Evolutionary conservation across 345 rosid species (phyloP).

Genomic region (Euphorbia lathyris): DNA sequence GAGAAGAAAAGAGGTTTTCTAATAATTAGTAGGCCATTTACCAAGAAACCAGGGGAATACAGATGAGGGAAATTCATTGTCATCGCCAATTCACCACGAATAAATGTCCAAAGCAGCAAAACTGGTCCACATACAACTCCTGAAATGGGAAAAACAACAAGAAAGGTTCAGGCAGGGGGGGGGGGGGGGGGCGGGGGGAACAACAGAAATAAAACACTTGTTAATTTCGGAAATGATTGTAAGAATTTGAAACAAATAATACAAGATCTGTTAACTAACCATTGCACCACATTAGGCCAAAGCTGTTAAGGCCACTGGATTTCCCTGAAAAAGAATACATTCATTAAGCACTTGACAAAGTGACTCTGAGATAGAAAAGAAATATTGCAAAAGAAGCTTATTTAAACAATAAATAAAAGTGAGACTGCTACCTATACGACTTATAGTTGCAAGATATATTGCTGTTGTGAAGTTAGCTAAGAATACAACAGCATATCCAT

Average conservation of each 20-base stretch:
- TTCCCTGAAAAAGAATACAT: conserved; percentile 56
- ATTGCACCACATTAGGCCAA: conserved; percentile 99
- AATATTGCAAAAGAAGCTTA: conserved; percentile 5
- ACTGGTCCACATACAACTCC: conserved; percentile 82
- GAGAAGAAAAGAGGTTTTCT: neutral
- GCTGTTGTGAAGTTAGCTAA: conserved; percentile 86
- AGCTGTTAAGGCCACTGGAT: conserved; percentile 95
- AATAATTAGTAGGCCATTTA: conserved; percentile 24
- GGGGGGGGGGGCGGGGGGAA: neutral
- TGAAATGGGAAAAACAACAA: conserved; percentile 31
- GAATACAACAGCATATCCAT: conserved; percentile 88
- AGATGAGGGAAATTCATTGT: conserved; percentile 63
- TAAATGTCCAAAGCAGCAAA: conserved; percentile 78
- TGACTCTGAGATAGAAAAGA: conserved; percentile 13
- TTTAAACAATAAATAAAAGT: neutral
- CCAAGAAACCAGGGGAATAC: conserved; percentile 81
- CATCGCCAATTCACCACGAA: conserved; percentile 69
- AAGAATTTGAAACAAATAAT: neutral
- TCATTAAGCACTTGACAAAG: conserved; percentile 7
- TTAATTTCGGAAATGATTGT: neutral
- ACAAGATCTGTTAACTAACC: conserved; percentile 42
- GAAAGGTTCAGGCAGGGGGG: conserved; percentile 10
- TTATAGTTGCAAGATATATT: conserved; percentile 82
- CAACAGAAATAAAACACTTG: neutral
- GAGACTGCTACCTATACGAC: conserved; percentile 66